Evolutionary conservation across 495 filamentous ascomycete species (phyloP), one percentile per base, ranked within the genome.

Genomic region (Acidomyces sp.): DNA sequence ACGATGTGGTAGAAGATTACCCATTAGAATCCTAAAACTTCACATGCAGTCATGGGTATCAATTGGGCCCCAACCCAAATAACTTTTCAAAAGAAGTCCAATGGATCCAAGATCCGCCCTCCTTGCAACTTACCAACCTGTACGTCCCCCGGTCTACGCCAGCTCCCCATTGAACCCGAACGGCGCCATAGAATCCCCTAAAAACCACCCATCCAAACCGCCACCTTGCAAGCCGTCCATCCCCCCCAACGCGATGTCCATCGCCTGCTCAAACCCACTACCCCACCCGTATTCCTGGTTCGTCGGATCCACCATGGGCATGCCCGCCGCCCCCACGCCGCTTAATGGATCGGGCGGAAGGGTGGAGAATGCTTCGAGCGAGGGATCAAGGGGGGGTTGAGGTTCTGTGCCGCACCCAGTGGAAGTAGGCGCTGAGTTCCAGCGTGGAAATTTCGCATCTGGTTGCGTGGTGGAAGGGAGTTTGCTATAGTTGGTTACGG

Each of bases 191-290:
- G 22, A 12, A 41, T 50, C 48, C 1, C 48, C 48, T 26, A 51
- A 20, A 24, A 51, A 46, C 48, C 48, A 46, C 12, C 25, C 20
- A 39, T 46, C 48, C 33, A 51, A 31, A 25, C 48, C 43, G 13
- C 37, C 32, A 28, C 35, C 47, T 24, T 46, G 43, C 42, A 46
- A 28, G 2, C 46, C 46, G 34, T 49, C 50, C 18, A 44, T 36
- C 6, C 31, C 45, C 11, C 40, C 36, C 31, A 55, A 26, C 32
- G 52, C 49, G 17, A 55, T 48, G 37, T 55, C 52, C 52, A 55
- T 55, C n/a, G 44, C 45, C 37, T 55, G 49, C 48, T 55, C 52
- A 32, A 55, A 55, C 4, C 45, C 49, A 20, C 19, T 45, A 13
- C 49, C 52, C 52, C 48, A 52, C 3, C 36, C 42, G 35, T 21